These are phyloP conservation scores for Lotmaria passim DNA, from an alignment of 208 protist genomes.

Conservation along the genomic window DNA sequence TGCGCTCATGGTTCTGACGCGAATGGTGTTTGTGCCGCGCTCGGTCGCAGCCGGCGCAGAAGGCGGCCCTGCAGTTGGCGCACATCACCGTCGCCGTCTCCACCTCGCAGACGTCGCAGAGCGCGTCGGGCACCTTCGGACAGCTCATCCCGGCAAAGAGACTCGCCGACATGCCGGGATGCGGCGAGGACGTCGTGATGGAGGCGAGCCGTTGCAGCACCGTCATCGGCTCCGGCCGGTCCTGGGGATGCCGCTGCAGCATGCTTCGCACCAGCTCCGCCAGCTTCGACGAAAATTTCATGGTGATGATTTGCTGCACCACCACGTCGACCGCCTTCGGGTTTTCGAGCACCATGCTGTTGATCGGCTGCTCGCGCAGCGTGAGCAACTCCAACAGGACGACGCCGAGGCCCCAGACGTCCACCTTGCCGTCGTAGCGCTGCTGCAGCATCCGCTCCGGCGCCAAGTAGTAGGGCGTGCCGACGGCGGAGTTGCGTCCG, in stretches of 20 bases:
- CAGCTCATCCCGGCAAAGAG: conserved; percentile 62
- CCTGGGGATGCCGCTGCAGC: conserved; percentile 70
- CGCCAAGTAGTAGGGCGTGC: conserved; percentile 91
- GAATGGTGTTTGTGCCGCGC: conserved; percentile 69
- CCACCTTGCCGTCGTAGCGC: conserved; percentile 84
- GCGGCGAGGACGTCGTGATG: conserved; percentile 40
- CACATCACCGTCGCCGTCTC: conserved; percentile 50
- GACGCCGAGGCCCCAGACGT: conserved; percentile 87
- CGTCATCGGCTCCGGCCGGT: conserved; percentile 54
- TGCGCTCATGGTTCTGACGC: conserved; percentile 68
- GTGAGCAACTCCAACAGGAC: conserved; percentile 84
- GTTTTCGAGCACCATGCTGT: conserved; percentile 80
- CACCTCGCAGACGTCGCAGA: conserved; percentile 79
- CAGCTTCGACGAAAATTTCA: conserved; percentile 72
- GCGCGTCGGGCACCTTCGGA: conserved; percentile 39
- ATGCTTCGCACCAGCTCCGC: conserved; percentile 68
- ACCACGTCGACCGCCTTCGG: conserved; percentile 52
- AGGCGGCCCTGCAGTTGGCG: conserved; percentile 46
- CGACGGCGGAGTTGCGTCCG: conserved; percentile 72
- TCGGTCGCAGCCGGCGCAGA: conserved; percentile 69
- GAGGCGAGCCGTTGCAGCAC: conserved; percentile 52
- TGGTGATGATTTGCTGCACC: conserved; percentile 56
- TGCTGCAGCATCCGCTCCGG: conserved; percentile 91
- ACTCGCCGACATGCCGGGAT: conserved; percentile 39
- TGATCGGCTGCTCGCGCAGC: conserved; percentile 80